These are phyloP conservation scores for Syncephalastrum sp. DNA, from an alignment of 371 early-diverging fungal genomes.

Conservation along the genomic window DNA sequence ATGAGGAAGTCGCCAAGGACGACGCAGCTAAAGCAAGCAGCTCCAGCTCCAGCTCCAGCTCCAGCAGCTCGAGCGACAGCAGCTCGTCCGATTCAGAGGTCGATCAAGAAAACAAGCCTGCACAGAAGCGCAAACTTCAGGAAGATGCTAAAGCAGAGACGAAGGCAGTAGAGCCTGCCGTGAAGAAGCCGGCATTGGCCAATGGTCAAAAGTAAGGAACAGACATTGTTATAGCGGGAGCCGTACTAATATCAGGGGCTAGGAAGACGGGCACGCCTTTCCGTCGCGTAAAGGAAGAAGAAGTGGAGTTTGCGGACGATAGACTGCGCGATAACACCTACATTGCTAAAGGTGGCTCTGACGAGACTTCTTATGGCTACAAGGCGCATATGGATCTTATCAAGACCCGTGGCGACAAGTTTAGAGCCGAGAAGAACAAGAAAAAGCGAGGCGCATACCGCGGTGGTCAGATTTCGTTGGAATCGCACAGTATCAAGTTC, in stretches of 20 bases:
- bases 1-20: constrained; percentile 15
- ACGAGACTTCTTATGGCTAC: constrained; percentile 77
- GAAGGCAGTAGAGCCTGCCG: constrained; percentile 11
- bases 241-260: constrained; percentile 4
- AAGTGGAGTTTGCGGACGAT: constrained; percentile 79
- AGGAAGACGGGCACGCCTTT: constrained; percentile 66
- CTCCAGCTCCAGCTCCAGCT: constrained; percentile 10
- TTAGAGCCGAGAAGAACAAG: constrained; percentile 95
- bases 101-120: constrained; percentile 4
- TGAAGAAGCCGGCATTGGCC: background rate
- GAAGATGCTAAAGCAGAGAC: constrained; percentile 24
- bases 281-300: constrained; percentile 78
- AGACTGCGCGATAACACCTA: constrained; percentile 85
- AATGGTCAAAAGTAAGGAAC: constrained; percentile 2
- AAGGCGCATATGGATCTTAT: constrained; percentile 93
- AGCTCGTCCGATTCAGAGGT: constrained; percentile 18
- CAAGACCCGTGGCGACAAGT: constrained; percentile 89
- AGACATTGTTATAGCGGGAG: background rate
- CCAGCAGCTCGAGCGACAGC: constrained; percentile 11
- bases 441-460: constrained; percentile 96
- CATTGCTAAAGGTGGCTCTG: constrained; percentile 65
- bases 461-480: constrained; percentile 88
- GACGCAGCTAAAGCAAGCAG: constrained; percentile 13
- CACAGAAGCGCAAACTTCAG: constrained; percentile 34
- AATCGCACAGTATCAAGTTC: constrained; percentile 91